Evolutionary conservation across 371 early-diverging fungal species (phyloP).

Genomic region (Mucor racemosus): DNA sequence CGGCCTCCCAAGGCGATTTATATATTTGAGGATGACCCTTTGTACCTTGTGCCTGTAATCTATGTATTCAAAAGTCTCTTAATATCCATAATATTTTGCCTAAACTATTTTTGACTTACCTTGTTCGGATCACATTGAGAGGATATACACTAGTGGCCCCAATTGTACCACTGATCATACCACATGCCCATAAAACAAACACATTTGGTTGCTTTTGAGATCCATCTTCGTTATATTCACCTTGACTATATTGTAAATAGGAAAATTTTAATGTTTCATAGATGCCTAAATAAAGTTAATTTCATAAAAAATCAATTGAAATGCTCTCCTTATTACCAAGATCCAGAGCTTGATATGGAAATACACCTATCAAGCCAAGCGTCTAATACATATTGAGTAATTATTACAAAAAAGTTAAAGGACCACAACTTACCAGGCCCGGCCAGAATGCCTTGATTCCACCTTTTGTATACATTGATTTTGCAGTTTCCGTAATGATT

Average conservation of each 20-base stretch:
- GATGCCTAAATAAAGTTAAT: slow-evolving; percentile 41
- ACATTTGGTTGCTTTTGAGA: slow-evolving; percentile 49
- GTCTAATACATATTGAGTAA: slow-evolving; percentile 30
- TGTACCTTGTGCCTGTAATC: slow-evolving; percentile 84
- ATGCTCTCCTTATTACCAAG: slow-evolving; percentile 39
- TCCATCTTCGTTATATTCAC: slow-evolving; percentile 36
- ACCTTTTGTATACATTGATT: slow-evolving; percentile 62
- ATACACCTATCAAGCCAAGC: slow-evolving; percentile 68
- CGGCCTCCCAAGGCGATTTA: slow-evolving; percentile 67
- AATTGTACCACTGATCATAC: slow-evolving; percentile 70
- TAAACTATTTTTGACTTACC: slow-evolving; percentile 45
- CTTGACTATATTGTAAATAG: slow-evolving; percentile 56
- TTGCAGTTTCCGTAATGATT: slow-evolving; percentile 41
- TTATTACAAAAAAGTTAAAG: neutral
- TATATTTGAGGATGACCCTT: slow-evolving; percentile 72
- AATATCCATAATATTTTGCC: neutral
- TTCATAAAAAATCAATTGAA: neutral
- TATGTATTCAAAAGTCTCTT: slow-evolving; percentile 16
- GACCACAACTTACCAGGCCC: slow-evolving; percentile 53
- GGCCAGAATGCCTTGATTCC: slow-evolving; percentile 75
- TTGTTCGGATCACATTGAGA: slow-evolving; percentile 69
- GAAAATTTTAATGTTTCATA: slow-evolving; percentile 73
- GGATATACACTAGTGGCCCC: slow-evolving; percentile 78
- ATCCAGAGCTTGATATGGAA: slow-evolving; percentile 83
- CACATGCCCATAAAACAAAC: slow-evolving; percentile 63